A percentile compares a stretch with the other conserved stretches of the same genome.
Conservation (phyloP, 2,329 filamentous ascomycete genomes). For the Botryotinia convoluta region DNA sequence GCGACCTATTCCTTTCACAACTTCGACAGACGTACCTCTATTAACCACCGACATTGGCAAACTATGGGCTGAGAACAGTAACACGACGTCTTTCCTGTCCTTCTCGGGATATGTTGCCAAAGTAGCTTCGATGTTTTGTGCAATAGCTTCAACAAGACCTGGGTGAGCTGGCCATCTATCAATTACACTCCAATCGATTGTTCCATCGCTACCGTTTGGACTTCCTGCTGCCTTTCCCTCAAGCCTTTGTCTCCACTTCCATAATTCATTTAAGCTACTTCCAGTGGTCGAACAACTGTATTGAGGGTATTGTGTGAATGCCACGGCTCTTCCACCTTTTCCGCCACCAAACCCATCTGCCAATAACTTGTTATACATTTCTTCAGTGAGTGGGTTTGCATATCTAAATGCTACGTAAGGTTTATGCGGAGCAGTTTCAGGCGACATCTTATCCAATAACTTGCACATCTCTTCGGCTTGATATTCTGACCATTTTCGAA, state of each 20-base stretch:
- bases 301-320: constrained; percentile 97
- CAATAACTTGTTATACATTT: constrained; percentile 82
- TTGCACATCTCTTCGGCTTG: constrained; percentile 97
- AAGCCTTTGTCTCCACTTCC: constrained; percentile 90
- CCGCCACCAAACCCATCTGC: constrained; percentile 88
- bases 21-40: constrained; percentile 55
- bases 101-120: constrained; percentile 81
- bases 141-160: constrained; percentile 88
- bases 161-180: constrained; percentile 94
- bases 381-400: constrained; percentile 86
- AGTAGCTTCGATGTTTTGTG: constrained; percentile 84
- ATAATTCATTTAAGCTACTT: constrained; percentile 92
- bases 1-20: background rate
- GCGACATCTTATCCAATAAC: constrained; percentile 84
- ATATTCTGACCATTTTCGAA: constrained; percentile 96
- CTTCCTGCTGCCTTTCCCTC: constrained; percentile 64
- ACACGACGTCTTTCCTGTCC: constrained; percentile 72
- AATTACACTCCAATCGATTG: constrained; percentile 95
- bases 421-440: constrained; percentile 92
- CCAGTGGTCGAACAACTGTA: constrained; percentile 98
- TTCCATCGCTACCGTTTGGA: constrained; percentile 53
- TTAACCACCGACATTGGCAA: constrained; percentile 98
- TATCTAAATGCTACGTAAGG: constrained; percentile 98
- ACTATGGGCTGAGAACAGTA: constrained; percentile 94
- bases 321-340: constrained; percentile 87